Base-by-base conservation (phyloP, 768 basidiomycete species). In the Podaxis carcinomalis region DNA sequence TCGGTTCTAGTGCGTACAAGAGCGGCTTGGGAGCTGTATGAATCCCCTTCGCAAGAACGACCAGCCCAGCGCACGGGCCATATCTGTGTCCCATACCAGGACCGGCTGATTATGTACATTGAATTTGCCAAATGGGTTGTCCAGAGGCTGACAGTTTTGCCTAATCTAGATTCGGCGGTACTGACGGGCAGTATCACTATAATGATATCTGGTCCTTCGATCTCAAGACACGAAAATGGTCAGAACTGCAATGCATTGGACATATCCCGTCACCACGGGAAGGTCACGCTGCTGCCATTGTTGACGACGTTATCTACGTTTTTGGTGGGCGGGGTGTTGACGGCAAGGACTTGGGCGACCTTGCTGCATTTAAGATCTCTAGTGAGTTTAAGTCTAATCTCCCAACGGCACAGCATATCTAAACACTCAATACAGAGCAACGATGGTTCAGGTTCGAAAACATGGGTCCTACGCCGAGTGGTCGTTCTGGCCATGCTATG, bases 381-480 rank as follows among this genome's bases (percentile, higher is more conserved):
- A 98, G 96, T 98, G 66, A 69, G 95, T 84, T 23, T 19, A 47
- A 25, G 62, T 58, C 39, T 39, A 13, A 35, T 36, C 27, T 27
- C 51, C 50, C 16, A 14, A 21, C 25, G 32, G 5, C 10, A 55
- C 13, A n/a, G 6, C 55, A 44, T 49, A 56, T 51, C 32, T 35
- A n/a, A 35, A 23, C 56, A 65, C 53, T 65, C 55, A 28, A 44
- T 62, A 51, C 70, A 98, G 96, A 95, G 74, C 92, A 94, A 69
- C 83, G 97, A 67, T 99, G 97, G 97, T 99, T 95, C 76, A 98
- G 95, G 93, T 99, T 99, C 79, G 95, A 98, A 74, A 97, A 98
- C 70, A 99, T 99, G 97, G 97, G 97, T 0, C 96, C 96, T 16
- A 85, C 93, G 14, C 97, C 97, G 0, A 88, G 81, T 42, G 92